Percentiles rank a stretch among this genome's conserved stretches.
Conservation (phyloP, 768 basidiomycete species). For the Ephemerocybe angulata region DNA sequence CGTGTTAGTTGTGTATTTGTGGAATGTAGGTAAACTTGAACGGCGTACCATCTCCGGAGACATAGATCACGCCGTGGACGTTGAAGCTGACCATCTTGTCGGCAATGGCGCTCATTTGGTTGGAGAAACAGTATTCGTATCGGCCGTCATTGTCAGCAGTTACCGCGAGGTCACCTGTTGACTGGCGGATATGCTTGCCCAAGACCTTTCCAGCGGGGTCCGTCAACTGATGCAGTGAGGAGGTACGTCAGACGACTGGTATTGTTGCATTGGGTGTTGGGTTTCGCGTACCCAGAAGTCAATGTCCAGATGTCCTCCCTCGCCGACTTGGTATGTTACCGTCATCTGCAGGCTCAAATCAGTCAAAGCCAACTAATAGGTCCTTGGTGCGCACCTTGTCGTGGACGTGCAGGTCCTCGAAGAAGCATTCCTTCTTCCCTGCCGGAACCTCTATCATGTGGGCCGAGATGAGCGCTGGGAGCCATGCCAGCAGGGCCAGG, state of each 20-base stretch:
- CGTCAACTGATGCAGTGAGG: conserved; percentile 53
- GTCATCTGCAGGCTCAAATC: conserved; percentile 74
- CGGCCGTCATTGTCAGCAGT: conserved; percentile 86
- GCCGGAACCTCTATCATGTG: conserved; percentile 76
- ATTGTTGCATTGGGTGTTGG: background rate
- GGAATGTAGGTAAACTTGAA: background rate
- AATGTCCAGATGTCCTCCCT: conserved; percentile 94
- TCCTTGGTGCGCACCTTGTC: conserved; percentile 63
- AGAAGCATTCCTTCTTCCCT: conserved; percentile 90
- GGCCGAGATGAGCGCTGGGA: conserved; percentile 43
- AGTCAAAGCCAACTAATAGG: conserved; percentile 5
- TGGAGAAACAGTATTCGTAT: conserved; percentile 96
- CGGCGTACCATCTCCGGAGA: conserved; percentile 80
- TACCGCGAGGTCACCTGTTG: conserved; percentile 84
- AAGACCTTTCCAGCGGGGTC: conserved; percentile 70
- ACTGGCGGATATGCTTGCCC: conserved; percentile 78
- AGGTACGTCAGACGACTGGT: conserved; percentile 11
- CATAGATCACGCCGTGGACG: conserved; percentile 94
- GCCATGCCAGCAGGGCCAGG: conserved; percentile 39
- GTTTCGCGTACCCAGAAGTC: conserved; percentile 80
- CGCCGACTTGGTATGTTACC: conserved; percentile 97
- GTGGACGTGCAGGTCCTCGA: conserved; percentile 87
- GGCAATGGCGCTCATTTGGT: conserved; percentile 95
- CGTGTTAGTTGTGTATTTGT: background rate
- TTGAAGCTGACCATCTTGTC: conserved; percentile 98